Evolutionary conservation across 257 asterid genomes (phyloP), one percentile per base, ranked within the genome.

Genomic region (Handroanthus guayacan): DNA sequence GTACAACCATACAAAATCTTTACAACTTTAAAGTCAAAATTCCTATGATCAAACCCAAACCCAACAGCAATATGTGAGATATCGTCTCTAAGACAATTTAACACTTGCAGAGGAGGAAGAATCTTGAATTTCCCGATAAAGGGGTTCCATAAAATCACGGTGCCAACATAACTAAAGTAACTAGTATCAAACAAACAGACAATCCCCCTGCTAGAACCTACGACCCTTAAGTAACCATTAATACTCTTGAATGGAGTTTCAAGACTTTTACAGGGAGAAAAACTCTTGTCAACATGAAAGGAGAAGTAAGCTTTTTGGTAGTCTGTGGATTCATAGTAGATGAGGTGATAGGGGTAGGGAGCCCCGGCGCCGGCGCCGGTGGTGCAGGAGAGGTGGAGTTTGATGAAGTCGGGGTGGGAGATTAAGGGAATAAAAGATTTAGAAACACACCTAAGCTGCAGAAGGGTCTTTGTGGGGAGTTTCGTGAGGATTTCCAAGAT

Each of bases 311-410:
- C 39, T 4, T 57, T 71, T 1, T 76, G 62, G 79, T 79, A 85
- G 52, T 85, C 89, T 62, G 83, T 65, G 82, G 86, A 85, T 72
- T 85, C 89, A 55, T 82, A 82, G 83, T 82, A 72, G 54, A 85
- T n/a, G 72, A 85, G 71, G 81, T 74, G 83, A 78, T 48, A 82
- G 74, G 44, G 62, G 56, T 9, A 68, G 58, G 57, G 1, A 62
- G 71, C 64, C 52, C 39, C 51, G 71, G 78, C 0, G 72, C 61
- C 1, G 76, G 76, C 72, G 63, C 52, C 56, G 70, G 80, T 0
- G 75, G 64, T 13, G 78, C 82, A 44, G 75, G 74, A 58, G 74
- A 82, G 57, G 70, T 75, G 86, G 80, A 77, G 80, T 34, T 71
- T 77, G 66, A 85, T 69, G 74, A 85, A 85, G 73, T 85, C 72